Evolutionary conservation across 2,329 filamentous ascomycete species (phyloP).

Genomic region (Sporothrix pallida): DNA sequence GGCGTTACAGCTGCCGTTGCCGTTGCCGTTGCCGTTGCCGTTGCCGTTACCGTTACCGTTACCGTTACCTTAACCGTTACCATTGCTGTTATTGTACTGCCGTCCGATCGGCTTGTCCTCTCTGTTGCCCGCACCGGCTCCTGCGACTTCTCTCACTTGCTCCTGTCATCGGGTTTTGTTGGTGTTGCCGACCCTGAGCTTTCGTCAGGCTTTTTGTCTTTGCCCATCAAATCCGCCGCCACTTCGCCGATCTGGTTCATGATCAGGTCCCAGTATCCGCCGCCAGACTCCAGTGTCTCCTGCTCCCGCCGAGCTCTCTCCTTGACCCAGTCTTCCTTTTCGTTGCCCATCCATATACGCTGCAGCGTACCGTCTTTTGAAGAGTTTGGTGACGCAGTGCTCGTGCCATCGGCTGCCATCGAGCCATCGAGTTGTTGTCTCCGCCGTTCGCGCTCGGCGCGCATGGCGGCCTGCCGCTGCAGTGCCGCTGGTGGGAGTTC

Average conservation of each 20-base stretch:
- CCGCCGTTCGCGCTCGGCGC: conserved; percentile 52
- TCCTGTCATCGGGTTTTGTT: conserved; percentile 21
- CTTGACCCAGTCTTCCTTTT: conserved; percentile 57
- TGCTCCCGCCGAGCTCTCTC: conserved; percentile 49
- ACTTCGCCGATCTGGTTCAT: conserved; percentile 63
- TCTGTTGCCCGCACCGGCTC: not conserved
- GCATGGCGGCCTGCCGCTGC: conserved; percentile 55
- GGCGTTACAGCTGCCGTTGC: too few relatives aligned
- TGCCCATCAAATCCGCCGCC: conserved; percentile 37
- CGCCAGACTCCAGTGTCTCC: conserved; percentile 61
- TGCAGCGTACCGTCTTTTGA: conserved; percentile 43
- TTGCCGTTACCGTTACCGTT: too few relatives aligned
- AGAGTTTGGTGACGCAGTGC: not conserved
- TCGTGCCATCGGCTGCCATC: not conserved
- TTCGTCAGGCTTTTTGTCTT: conserved; percentile 40
- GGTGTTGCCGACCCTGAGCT: conserved; percentile 16
- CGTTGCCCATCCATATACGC: conserved; percentile 64
- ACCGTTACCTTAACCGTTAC: too few relatives aligned
- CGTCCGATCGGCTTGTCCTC: not conserved
- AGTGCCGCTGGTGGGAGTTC: conserved; percentile 61
- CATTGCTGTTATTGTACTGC: conserved; percentile 2
- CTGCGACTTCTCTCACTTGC: not conserved
- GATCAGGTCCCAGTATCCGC: conserved; percentile 62
- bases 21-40: too few relatives aligned
- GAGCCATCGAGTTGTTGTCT: conserved; percentile 36